phyloP scores from a whole-genome alignment of 2,329 filamentous ascomycete genomes.

The Neoscytalidium dimidiatum region DNA sequence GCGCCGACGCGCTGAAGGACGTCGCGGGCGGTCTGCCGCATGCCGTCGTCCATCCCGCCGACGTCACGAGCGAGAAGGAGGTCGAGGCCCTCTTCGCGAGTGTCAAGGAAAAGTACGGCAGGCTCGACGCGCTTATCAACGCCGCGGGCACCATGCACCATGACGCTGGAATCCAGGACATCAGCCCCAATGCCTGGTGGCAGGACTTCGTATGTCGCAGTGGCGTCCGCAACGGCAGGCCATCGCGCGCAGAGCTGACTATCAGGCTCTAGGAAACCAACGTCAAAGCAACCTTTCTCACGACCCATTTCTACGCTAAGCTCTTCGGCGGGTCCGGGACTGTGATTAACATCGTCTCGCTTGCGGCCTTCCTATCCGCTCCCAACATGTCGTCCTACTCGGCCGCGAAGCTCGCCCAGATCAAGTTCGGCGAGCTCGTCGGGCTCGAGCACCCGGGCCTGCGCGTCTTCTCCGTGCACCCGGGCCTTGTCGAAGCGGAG shows the following conservation, averaged over 20 bases:
- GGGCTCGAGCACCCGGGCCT: conserved; percentile 28
- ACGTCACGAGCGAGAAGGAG: conserved; percentile 23
- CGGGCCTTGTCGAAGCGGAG: conserved; percentile 29
- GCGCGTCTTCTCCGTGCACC: conserved; percentile 28
- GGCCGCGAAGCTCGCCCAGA: conserved; percentile 25
- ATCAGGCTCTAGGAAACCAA: conserved; percentile 26
- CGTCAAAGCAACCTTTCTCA: conserved; percentile 28
- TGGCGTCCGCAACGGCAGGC: not conserved
- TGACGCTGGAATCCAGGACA: conserved; percentile 21
- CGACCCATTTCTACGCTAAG: conserved; percentile 27
- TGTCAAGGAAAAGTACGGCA: conserved; percentile 25
- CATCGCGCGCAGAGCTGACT: not conserved
- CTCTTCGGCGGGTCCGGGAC: conserved; percentile 26
- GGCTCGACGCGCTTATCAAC: conserved; percentile 29
- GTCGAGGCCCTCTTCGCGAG: conserved; percentile 23
- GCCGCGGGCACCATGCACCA: conserved; percentile 23
- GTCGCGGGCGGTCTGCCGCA: conserved; percentile 20
- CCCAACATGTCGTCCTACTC: conserved; percentile 28
- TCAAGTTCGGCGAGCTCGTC: conserved; percentile 29
- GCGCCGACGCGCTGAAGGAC: conserved; percentile 21
- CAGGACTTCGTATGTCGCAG: conserved; percentile 24
- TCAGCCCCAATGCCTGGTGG: conserved; percentile 26
- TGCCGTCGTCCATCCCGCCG: conserved; percentile 20
- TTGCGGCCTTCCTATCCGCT: conserved; percentile 25
- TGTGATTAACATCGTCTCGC: conserved; percentile 28